These are phyloP conservation scores for Rhynchosporium graminicola DNA, from an alignment of 2,329 filamentous ascomycete species.

Conservation along the genomic window DNA sequence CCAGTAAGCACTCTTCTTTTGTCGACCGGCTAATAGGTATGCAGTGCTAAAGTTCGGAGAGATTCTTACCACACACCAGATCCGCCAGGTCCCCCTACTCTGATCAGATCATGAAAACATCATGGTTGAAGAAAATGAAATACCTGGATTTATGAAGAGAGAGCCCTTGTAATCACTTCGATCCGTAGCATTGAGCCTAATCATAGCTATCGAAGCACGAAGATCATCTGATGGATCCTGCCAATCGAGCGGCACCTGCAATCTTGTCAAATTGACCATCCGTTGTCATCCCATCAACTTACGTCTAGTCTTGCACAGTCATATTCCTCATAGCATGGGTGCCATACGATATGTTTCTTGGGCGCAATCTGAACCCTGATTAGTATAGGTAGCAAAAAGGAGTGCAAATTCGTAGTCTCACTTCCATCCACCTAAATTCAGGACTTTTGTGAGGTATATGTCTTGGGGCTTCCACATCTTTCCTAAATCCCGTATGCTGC, in stretches of 20 bases:
- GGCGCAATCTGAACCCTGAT: slow-evolving; percentile 11
- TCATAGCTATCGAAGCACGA: slow-evolving; percentile 27
- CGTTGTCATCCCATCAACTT: background rate
- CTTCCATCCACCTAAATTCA: slow-evolving; percentile 4
- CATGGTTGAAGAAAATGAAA: background rate
- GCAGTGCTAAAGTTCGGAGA: background rate
- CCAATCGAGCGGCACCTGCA: slow-evolving; percentile 31
- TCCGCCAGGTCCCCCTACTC: slow-evolving; percentile 48
- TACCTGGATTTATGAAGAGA: slow-evolving; percentile 32
- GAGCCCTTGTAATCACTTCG: slow-evolving; percentile 27
- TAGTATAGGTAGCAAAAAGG: background rate
- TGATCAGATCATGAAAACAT: background rate
- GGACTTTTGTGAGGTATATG: background rate
- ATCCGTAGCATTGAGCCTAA: slow-evolving; percentile 29
- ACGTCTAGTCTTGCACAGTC: slow-evolving; percentile 34
- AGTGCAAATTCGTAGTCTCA: background rate
- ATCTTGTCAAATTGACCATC: background rate
- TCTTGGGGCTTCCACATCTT: background rate
- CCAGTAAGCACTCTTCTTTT: background rate
- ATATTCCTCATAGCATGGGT: slow-evolving; percentile 30
- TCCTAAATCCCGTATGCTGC: background rate
- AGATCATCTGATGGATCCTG: slow-evolving; percentile 27
- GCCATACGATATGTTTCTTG: slow-evolving; percentile 27
- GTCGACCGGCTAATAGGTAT: background rate
- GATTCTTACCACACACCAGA: slow-evolving; percentile 42